These are phyloP conservation scores for Fusarium metavorans DNA, from an alignment of 2,329 filamentous ascomycete genomes.

Conservation along the genomic window DNA sequence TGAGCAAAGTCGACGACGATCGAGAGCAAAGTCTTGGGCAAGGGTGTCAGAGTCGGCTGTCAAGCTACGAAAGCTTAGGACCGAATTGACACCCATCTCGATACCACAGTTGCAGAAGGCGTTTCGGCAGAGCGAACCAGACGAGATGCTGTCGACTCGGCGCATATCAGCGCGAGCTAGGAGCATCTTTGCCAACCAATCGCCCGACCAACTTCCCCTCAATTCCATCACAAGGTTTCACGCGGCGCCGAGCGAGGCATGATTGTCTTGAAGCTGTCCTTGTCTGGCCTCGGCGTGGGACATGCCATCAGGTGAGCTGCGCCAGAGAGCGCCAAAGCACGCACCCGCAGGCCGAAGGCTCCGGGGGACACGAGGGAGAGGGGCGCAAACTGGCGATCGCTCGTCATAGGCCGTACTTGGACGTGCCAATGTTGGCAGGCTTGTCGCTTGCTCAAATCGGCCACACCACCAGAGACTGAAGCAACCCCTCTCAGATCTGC, in stretches of 20 bases:
- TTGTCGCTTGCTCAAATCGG: conserved; percentile 19
- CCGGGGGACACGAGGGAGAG: conserved; percentile 35
- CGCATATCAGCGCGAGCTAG: conserved; percentile 20
- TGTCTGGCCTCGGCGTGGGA: conserved; percentile 1
- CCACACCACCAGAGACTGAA: conserved; percentile 17
- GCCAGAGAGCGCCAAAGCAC: conserved; percentile 37
- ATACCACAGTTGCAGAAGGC: conserved; percentile 23
- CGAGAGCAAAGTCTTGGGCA: conserved; percentile 2
- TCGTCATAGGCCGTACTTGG: conserved; percentile 38
- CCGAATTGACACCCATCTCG: conserved; percentile 30
- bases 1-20: conserved; percentile 13
- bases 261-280: conserved; percentile 14
- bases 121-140: conserved; percentile 11
- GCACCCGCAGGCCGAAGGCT: conserved; percentile 42
- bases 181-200: conserved; percentile 25
- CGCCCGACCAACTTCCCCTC: conserved; percentile 37
- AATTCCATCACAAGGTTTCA: conserved; percentile 45
- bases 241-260: conserved; percentile 14
- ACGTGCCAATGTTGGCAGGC: conserved; percentile 29
- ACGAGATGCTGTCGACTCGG: conserved; percentile 15
- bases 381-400: conserved; percentile 39
- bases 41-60: conserved; percentile 12
- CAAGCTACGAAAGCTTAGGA: conserved; percentile 11
- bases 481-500: conserved; percentile 14
- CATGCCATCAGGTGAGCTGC: conserved; percentile 44